Evolutionary conservation across 2,329 filamentous ascomycete genomes (phyloP).

Genomic region (Monilinia aucupariae): DNA sequence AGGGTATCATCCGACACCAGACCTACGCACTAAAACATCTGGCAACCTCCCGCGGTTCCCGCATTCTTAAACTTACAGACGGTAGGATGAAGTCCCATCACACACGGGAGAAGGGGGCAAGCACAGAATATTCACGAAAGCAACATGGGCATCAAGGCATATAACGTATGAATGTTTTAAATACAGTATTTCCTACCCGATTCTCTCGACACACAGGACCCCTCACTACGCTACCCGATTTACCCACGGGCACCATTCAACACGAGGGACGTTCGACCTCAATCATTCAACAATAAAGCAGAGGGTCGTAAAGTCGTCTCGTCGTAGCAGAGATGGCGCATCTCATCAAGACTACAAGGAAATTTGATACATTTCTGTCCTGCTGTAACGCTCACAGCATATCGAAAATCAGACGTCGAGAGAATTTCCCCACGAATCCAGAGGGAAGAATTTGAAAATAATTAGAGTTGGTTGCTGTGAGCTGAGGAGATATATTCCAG

Average conservation of each 20-base stretch:
- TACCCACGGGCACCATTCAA: constrained; percentile 6
- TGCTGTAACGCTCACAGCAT: constrained; percentile 10
- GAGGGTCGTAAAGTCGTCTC: constrained; percentile 27
- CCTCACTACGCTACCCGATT: constrained; percentile 1
- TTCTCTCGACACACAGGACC: constrained; percentile 1
- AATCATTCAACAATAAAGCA: constrained; percentile 5
- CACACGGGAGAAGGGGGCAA: neutral
- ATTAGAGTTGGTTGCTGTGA: constrained; percentile 24
- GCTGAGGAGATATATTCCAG: constrained; percentile 38
- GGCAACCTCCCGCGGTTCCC: neutral
- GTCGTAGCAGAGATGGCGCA: constrained; percentile 22
- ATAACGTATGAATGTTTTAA: constrained; percentile 12
- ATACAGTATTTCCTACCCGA: constrained; percentile 14
- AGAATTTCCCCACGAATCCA: neutral
- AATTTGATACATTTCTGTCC: constrained; percentile 11
- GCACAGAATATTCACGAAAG: neutral
- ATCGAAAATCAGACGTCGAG: constrained; percentile 4
- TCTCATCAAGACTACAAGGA: constrained; percentile 18
- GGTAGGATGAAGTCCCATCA: neutral
- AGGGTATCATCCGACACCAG: neutral
- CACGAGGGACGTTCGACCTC: neutral
- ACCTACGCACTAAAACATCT: neutral
- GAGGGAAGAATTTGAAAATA: constrained; percentile 18
- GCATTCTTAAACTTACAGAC: neutral
- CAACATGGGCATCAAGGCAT: neutral